phyloP scores from a whole-genome alignment of 2,329 filamentous ascomycete genomes.

The Dactylellina leptospora region DNA sequence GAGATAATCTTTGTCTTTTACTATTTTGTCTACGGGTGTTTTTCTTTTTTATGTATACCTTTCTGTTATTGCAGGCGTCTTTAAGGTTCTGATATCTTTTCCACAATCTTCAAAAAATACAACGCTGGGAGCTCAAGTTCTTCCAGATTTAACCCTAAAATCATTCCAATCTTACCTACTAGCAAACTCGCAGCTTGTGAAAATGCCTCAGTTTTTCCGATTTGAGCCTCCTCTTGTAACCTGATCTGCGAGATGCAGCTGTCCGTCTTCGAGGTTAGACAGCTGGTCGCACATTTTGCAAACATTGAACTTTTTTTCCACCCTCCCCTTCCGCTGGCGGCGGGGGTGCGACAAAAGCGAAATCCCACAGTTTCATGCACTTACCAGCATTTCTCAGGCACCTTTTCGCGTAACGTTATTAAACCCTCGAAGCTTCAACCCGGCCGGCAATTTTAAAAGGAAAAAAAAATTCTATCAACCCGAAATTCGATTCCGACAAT shows the following conservation, averaged over 20 bases:
- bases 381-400: too few relatives aligned
- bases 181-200: too few relatives aligned
- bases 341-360: not conserved
- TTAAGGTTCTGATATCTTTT: conserved; percentile 1
- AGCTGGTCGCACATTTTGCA: too few relatives aligned
- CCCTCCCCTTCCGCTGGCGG: not conserved
- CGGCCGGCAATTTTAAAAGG: not conserved
- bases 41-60: not conserved
- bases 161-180: too few relatives aligned
- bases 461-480: not conserved
- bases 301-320: not conserved
- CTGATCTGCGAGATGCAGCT: not conserved
- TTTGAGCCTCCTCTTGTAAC: too few relatives aligned
- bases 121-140: not conserved
- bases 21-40: not conserved
- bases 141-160: not conserved
- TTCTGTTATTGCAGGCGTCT: conserved; percentile 6
- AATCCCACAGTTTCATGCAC: not conserved
- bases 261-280: not conserved
- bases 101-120: conserved; percentile 9
- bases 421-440: not conserved
- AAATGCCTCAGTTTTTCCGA: too few relatives aligned
- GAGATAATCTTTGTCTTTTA: conserved; percentile 14
- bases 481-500: conserved; percentile 4
- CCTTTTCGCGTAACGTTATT: conserved; percentile 12